Evolutionary conservation across 306 rosid species (phyloP).

Genomic region (Chamaecrista fasciculata): DNA sequence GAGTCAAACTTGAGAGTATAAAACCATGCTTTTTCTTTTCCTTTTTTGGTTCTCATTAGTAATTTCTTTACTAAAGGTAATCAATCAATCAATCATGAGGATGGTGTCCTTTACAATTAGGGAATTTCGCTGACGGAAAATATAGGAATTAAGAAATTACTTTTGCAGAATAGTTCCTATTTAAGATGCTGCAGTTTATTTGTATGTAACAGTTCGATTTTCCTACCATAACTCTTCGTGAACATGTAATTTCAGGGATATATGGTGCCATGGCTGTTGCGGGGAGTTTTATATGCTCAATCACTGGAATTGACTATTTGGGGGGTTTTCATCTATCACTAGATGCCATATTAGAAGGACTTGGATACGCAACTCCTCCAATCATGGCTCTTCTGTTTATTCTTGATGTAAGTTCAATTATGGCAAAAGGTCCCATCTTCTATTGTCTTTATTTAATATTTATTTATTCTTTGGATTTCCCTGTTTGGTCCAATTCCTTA

Average conservation of each 20-base stretch:
- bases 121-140: not conserved
- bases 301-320: constrained; percentile 75
- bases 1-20: not conserved
- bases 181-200: not conserved
- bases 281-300: constrained; percentile 81
- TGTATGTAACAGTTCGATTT: constrained; percentile 16
- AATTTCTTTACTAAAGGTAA: too few relatives aligned
- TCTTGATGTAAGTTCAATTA: constrained; percentile 66
- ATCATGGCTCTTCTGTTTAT: constrained; percentile 94
- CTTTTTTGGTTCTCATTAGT: too few relatives aligned
- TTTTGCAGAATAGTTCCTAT: not conserved
- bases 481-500: not conserved
- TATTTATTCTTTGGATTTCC: not conserved
- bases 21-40: not conserved
- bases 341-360: constrained; percentile 85
- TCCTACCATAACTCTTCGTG: not conserved
- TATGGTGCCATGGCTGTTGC: constrained; percentile 95
- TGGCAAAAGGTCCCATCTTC: not conserved
- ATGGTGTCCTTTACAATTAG: not conserved
- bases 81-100: too few relatives aligned
- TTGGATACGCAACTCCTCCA: constrained; percentile 94
- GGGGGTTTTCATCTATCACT: constrained; percentile 83
- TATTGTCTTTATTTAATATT: not conserved
- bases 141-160: not conserved
- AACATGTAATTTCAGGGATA: constrained; percentile 54